Percentiles rank a stretch among this genome's conserved stretches.
Conservation (phyloP, 2,329 filamentous ascomycete species). For the Hymenoscyphus scutula region DNA sequence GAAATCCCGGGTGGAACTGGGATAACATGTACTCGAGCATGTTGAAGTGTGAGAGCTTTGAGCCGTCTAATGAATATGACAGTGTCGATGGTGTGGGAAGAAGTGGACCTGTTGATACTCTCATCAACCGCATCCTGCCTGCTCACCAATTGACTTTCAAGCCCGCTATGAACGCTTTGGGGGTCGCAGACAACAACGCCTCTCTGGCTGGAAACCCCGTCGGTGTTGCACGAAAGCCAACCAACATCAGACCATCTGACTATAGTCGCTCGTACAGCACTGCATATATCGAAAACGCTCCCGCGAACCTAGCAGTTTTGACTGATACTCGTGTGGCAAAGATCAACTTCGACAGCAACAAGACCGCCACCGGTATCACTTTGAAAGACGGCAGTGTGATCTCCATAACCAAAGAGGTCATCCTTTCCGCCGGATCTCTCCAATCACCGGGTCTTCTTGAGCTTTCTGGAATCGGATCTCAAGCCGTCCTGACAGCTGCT, state of each 20-base stretch:
- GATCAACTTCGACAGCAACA: conserved; percentile 49
- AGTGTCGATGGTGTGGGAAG: conserved; percentile 36
- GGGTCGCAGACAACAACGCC: conserved; percentile 41
- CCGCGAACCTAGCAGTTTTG: conserved; percentile 70
- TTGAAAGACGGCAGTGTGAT: conserved; percentile 20
- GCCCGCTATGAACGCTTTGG: conserved; percentile 46
- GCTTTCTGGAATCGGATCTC: conserved; percentile 49
- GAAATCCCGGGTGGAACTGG: conserved; percentile 45
- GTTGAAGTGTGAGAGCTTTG: conserved; percentile 22
- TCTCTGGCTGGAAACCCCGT: conserved; percentile 50
- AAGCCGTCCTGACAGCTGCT: conserved; percentile 43
- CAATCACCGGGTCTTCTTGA: conserved; percentile 52
- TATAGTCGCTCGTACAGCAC: conserved; percentile 50
- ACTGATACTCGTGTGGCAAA: conserved; percentile 83
- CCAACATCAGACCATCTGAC: conserved; percentile 46
- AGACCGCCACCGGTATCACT: conserved; percentile 23
- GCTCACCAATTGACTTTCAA: conserved; percentile 44
- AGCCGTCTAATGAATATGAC: conserved; percentile 19
- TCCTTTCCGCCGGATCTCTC: conserved; percentile 50
- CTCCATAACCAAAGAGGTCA: conserved; percentile 41
- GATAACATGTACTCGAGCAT: conserved; percentile 35
- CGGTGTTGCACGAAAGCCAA: conserved; percentile 50
- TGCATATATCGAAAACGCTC: conserved; percentile 39
- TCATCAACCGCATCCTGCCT: conserved; percentile 44
- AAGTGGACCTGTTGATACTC: conserved; percentile 38